These are phyloP conservation scores for Phytophthora pinifolia DNA, from an alignment of 352 stramenopile species.

Conservation along the genomic window DNA sequence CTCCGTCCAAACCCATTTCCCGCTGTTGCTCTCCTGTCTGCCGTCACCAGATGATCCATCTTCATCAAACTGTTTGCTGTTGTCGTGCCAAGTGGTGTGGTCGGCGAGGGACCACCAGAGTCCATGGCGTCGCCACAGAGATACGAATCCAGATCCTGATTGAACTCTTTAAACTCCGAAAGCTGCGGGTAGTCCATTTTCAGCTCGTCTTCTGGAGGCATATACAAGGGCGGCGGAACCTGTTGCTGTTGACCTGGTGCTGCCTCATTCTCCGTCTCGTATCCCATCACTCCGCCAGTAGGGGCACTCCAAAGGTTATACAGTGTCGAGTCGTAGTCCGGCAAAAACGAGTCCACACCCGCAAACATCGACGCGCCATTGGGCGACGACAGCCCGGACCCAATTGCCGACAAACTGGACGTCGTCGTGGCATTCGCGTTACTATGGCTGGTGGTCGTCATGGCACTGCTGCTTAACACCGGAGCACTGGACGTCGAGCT, in stretches of 20 bases:
- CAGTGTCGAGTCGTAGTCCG: constrained; percentile 67
- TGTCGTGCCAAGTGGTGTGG: constrained; percentile 40
- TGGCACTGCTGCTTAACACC: constrained; percentile 4
- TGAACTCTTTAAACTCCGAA: constrained; percentile 71
- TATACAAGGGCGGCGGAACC: constrained; percentile 35
- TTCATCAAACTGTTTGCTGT: constrained; percentile 31
- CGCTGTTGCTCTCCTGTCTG: constrained; percentile 16
- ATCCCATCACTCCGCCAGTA: constrained; percentile 43
- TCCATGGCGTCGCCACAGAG: constrained; percentile 60
- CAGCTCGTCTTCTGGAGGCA: constrained; percentile 58
- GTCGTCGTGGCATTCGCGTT: constrained; percentile 14
- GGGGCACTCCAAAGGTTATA: constrained; percentile 71
- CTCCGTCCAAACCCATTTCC: background rate
- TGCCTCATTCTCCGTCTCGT: constrained; percentile 45
- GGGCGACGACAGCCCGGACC: constrained; percentile 36
- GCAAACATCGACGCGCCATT: constrained; percentile 49
- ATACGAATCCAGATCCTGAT: constrained; percentile 76
- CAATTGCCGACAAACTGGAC: constrained; percentile 31
- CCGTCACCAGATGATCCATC: constrained; percentile 26
- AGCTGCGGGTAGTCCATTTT: constrained; percentile 76
- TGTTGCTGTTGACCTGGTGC: constrained; percentile 20
- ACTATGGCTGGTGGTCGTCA: constrained; percentile 5
- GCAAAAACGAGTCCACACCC: constrained; percentile 53
- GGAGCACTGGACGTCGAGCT: constrained; percentile 14
- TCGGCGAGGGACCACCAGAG: constrained; percentile 39